phyloP scores from a whole-genome alignment of 305 asterid genomes.

The Solanum hybrid region DNA sequence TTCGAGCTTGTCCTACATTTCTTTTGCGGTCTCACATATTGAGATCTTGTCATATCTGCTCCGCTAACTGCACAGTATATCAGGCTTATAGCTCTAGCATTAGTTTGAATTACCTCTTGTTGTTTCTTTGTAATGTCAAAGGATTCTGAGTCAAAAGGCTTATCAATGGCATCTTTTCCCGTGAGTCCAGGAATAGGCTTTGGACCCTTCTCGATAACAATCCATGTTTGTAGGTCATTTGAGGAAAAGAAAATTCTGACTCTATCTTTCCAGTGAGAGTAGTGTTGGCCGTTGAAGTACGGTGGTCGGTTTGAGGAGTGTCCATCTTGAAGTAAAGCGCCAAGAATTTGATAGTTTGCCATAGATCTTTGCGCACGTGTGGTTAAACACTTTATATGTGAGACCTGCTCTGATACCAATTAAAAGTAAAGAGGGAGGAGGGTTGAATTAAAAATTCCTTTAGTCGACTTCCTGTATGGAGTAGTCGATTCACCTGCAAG shows the following conservation, averaged over 20 bases:
- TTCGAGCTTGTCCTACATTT: not conserved
- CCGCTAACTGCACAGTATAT: not conserved
- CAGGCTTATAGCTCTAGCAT: not conserved
- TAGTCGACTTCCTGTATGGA: too few relatives aligned
- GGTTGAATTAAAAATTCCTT: not conserved
- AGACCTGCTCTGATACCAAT: too few relatives aligned
- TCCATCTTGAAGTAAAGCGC: not conserved
- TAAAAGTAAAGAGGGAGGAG: not conserved
- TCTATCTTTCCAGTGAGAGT: not conserved
- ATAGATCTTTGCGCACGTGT: not conserved
- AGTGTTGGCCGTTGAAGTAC: not conserved
- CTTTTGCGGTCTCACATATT: not conserved
- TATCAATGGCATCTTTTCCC: too few relatives aligned
- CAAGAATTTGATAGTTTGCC: not conserved
- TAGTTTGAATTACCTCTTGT: not conserved
- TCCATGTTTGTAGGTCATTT: not conserved
- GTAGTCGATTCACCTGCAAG: not conserved
- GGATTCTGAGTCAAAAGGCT: too few relatives aligned
- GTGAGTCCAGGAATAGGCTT: not conserved
- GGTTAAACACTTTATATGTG: not conserved
- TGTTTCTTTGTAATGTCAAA: too few relatives aligned
- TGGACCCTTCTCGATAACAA: not conserved
- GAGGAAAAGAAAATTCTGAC: too few relatives aligned
- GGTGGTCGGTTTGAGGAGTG: not conserved
- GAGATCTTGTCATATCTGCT: too few relatives aligned